Evolutionary conservation across 1,284 basidiomycete species (phyloP), one percentile per base, ranked within the genome.

Genomic region (Wallemia ichthyophaga): DNA sequence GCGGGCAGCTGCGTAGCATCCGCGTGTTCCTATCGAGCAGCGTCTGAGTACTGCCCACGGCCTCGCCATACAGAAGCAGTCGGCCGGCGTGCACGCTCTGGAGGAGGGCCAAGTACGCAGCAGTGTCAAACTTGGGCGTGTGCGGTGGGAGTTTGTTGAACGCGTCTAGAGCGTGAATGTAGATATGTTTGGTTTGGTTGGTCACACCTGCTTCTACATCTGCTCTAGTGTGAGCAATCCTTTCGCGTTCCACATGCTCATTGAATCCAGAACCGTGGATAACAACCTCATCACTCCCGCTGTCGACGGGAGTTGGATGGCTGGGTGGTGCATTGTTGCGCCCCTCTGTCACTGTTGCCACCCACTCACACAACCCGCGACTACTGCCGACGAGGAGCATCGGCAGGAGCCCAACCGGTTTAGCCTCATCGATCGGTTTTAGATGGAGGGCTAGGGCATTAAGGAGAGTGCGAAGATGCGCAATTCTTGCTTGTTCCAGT

Each of bases 1-100:
- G 71, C 0, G 85, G 85, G 1, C 94, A 75, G 0, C 72, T 66
- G 1, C 76, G 73, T 53, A 92, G 75, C 2, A 95, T 71, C 13
- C 73, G 73, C 1, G 79, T 79, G 67, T 96, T 96, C 65, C 88
- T 92, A 65, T 95, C 88, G 1, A 96, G 74, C 78, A 96, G 78
- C 0, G 88, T 92, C 70, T 98, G 92, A 0, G 92, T 98, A 64
- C 85, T 91, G 0, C 87, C 88, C 3, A 96, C 83, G 0, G 81
- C 80, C 69, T 95, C 85, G 25, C 82, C 83, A 65, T 95, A 96
- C 23, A 91, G 66, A 32, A 95, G 67, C 19, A 79, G 74, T 60
- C 87, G 83, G 0, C 91, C 91, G n/a, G 5, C 9, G 5, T 48
- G n/a, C n/a, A 3, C n/a, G 13, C 9, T 17, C 9, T 21, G 37